Evolutionary conservation across 371 early-diverging fungal species (phyloP), one percentile per base, ranked within the genome.

Genomic region (Mortierella sp.): DNA sequence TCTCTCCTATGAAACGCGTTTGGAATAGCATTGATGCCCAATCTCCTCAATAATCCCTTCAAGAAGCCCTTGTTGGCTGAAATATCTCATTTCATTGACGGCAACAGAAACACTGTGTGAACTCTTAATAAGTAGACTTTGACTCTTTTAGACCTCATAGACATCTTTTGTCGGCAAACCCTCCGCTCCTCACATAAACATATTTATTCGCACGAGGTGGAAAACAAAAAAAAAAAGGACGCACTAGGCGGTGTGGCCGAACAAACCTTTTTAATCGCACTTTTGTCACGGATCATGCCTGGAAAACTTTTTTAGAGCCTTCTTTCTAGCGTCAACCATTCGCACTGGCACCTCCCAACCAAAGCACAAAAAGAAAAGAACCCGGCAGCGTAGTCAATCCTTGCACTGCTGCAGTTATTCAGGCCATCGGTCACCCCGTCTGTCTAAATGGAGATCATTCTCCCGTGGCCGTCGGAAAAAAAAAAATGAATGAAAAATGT

Each of bases 41-140:
- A 57, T 14, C 60, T 63, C 24, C 70, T 68, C 42, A 72, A 73
- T 0, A 47, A 74, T 16, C 79, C 79, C 16, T 85, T 76, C 74
- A 72, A 55, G 54, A 47, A 79, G 48, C 77, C 72, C 3, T 57
- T 85, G 60, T 60, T 84, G 75, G 70, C 74, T 21, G 85, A 81
- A 38, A 72, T 84, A 16, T 74, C 77, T 38, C 82, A 77, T 10
- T 79, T 84, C 73, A 79, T 84, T 8, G 81, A 80, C 24, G 74
- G 83, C 1, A 71, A 68, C 73, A 72, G 16, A 19, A 63, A 28
- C 19, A 31, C 21, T 16, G 34, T 31, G 26, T 63, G 34, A 19
- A 9, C 58, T 34, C 19, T 16, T 34, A 4, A 38, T 38, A 38
- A 3, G 42, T 38, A 57, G 26, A 26, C 26, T 8, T 28, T 11